phyloP scores from a whole-genome alignment of 179 eudicot species.

The Silene coronaria region DNA sequence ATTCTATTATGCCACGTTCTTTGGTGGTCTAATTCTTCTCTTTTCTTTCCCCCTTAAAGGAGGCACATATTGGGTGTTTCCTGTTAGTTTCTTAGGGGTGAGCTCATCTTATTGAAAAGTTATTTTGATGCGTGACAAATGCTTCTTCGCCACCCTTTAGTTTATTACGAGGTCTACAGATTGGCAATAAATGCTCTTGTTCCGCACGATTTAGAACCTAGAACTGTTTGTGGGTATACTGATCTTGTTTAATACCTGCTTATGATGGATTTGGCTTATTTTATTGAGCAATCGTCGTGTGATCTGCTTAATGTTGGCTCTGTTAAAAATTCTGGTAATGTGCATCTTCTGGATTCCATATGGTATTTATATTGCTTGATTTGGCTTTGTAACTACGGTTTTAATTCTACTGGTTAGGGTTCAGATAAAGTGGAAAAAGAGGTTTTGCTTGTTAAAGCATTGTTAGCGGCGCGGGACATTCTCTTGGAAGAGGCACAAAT shows the following conservation, averaged over 20 bases:
- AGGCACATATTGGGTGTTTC: not conserved
- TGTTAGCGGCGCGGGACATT: conserved; percentile 70
- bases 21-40: not conserved
- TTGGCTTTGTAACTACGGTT: conserved; percentile 8
- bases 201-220: not conserved
- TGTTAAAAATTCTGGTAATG: not conserved
- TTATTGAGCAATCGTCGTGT: not conserved
- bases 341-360: not conserved
- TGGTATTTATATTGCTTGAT: not conserved
- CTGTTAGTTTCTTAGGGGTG: not conserved
- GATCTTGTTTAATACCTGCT: not conserved
- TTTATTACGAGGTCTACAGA: not conserved
- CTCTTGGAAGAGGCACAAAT: conserved; percentile 81
- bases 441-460: conserved; percentile 61
- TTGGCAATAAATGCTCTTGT: not conserved
- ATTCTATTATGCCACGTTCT: not conserved
- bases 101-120: not conserved
- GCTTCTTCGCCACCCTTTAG: not conserved
- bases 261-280: not conserved
- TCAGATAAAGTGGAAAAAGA: conserved; percentile 32
- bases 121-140: conserved; percentile 3
- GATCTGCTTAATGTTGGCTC: conserved; percentile 13
- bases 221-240: not conserved
- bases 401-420: conserved; percentile 22
- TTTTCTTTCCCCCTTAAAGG: not conserved